These are phyloP conservation scores for Trichocladium uniseriatum DNA, from an alignment of 495 filamentous ascomycete species.

Conservation along the genomic window DNA sequence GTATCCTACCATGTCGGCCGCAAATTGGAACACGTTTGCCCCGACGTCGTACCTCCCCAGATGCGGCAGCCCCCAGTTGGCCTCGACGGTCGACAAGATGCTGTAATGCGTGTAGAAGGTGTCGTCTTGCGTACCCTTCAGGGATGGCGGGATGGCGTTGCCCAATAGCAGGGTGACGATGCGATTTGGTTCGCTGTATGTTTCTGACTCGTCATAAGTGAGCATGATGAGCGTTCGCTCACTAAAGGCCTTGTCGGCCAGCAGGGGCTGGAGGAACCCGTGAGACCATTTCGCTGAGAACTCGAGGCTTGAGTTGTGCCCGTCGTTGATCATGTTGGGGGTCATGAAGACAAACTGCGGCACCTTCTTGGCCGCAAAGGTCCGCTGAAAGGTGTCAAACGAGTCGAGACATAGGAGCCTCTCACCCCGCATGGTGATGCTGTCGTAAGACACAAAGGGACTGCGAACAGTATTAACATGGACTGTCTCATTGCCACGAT, in stretches of 20 bases:
- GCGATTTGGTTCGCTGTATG: constrained; percentile 47
- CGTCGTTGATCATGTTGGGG: constrained; percentile 65
- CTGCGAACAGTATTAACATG: constrained; percentile 21
- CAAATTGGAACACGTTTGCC: constrained; percentile 57
- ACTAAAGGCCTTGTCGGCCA: constrained; percentile 50
- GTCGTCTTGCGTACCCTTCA: constrained; percentile 51
- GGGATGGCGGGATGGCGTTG: constrained; percentile 47
- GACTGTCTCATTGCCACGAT: neutral
- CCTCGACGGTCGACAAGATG: constrained; percentile 51
- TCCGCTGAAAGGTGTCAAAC: constrained; percentile 48
- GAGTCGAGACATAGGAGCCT: constrained; percentile 51
- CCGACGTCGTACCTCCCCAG: constrained; percentile 65
- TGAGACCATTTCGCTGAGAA: constrained; percentile 50
- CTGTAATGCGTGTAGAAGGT: constrained; percentile 70
- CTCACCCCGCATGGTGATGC: constrained; percentile 40
- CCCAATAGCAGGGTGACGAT: constrained; percentile 57
- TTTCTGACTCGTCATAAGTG: constrained; percentile 57
- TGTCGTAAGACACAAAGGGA: constrained; percentile 43
- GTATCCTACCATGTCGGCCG: constrained; percentile 51
- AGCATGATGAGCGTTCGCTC: constrained; percentile 54
- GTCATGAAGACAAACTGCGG: constrained; percentile 61
- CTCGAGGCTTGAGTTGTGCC: constrained; percentile 55
- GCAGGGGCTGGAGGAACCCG: constrained; percentile 48
- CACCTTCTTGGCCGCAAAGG: constrained; percentile 46
- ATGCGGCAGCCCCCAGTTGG: constrained; percentile 59